Conservation (phyloP, 2,329 filamentous ascomycete genomes). For the Dactylellina haptotyla region DNA sequence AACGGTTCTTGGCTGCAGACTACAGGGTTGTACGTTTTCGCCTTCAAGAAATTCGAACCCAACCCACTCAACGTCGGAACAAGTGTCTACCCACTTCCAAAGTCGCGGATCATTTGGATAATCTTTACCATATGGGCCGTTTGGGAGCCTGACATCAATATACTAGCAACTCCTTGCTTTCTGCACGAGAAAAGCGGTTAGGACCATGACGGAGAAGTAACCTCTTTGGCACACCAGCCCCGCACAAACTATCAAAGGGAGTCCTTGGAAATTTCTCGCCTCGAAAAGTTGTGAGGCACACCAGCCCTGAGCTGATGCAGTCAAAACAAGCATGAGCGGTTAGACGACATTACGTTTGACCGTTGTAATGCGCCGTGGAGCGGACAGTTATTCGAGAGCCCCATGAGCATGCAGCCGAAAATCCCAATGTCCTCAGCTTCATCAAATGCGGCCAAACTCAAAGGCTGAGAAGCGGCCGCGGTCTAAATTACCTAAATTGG, state of each 20-base stretch:
- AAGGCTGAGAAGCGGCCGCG: constrained; percentile 34
- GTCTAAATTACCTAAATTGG: constrained; percentile 45
- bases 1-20: constrained; percentile 55
- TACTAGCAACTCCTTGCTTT: not conserved
- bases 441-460: constrained; percentile 20
- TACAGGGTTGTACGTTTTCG: constrained; percentile 32
- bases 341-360: not conserved
- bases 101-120: constrained; percentile 50
- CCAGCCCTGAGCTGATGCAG: not conserved
- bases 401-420: constrained; percentile 23
- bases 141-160: not conserved
- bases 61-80: constrained; percentile 29
- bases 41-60: constrained; percentile 31
- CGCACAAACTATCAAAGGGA: not conserved
- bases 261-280: not conserved
- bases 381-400: constrained; percentile 29
- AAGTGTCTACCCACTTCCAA: constrained; percentile 16
- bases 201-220: constrained; percentile 11
- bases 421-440: constrained; percentile 9
- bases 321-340: constrained; percentile 11
- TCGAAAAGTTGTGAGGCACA: constrained; percentile 18
- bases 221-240: constrained; percentile 15
- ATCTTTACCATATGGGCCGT: constrained; percentile 28
- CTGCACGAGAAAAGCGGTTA: constrained; percentile 4
- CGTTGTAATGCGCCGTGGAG: constrained; percentile 29